phyloP scores from a whole-genome alignment of 1,139 yeast genomes.

The Candida sp. region DNA sequence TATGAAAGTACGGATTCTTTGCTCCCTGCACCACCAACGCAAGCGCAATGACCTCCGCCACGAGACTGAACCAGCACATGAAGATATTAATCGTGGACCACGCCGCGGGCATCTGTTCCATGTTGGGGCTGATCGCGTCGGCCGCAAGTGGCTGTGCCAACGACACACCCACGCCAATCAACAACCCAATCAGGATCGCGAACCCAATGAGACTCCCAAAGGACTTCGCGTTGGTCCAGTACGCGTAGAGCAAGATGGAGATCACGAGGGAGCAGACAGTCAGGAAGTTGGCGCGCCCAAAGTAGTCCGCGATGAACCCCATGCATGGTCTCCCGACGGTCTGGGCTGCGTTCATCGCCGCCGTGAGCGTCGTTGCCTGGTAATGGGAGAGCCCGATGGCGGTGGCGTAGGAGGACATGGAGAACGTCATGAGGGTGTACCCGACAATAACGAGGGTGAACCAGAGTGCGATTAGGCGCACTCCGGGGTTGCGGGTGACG shows the following conservation, averaged over 20 bases:
- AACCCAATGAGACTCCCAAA: constrained; percentile 58
- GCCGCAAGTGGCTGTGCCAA: constrained; percentile 65
- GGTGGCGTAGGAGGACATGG: constrained; percentile 64
- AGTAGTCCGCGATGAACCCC: constrained; percentile 60
- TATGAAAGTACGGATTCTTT: constrained; percentile 53
- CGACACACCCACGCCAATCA: constrained; percentile 68
- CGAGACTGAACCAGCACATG: constrained; percentile 47
- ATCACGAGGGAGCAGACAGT: constrained; percentile 31
- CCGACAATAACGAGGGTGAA: constrained; percentile 58
- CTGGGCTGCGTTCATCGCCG: constrained; percentile 67
- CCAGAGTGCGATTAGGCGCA: constrained; percentile 56
- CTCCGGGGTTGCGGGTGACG: constrained; percentile 38
- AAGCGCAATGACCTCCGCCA: constrained; percentile 55
- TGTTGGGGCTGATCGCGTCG: constrained; percentile 51
- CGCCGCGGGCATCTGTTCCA: constrained; percentile 54
- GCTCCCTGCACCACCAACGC: constrained; percentile 33
- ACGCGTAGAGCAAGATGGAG: constrained; percentile 43
- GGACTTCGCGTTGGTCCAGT: constrained; percentile 60
- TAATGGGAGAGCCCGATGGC: constrained; percentile 57
- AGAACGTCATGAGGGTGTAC: constrained; percentile 62
- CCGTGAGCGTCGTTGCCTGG: constrained; percentile 65
- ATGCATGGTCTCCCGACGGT: constrained; percentile 66
- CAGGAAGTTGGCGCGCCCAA: constrained; percentile 63
- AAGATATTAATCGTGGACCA: constrained; percentile 62
- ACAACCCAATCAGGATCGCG: constrained; percentile 54